phyloP scores from a whole-genome alignment of 2,329 filamentous ascomycete species.

The Neonectria coccinea region DNA sequence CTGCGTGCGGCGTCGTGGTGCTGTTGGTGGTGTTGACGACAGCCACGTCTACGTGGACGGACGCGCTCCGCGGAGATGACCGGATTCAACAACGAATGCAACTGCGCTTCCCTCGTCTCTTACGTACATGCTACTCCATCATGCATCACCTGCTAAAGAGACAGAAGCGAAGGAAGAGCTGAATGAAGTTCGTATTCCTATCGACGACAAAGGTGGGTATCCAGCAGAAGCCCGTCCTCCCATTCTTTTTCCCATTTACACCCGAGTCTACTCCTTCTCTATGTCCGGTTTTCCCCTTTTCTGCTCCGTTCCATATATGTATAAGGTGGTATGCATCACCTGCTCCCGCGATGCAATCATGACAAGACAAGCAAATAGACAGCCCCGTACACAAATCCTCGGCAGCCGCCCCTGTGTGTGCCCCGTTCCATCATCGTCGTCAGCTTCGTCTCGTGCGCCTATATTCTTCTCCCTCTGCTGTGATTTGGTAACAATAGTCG shows the following conservation, averaged over 20 bases:
- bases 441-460: background rate
- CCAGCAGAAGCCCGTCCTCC: slow-evolving; percentile 10
- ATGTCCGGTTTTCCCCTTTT: slow-evolving; percentile 2
- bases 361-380: slow-evolving; percentile 29
- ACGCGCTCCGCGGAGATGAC: slow-evolving; percentile 6
- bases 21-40: background rate
- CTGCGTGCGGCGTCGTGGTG: background rate
- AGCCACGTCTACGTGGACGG: background rate
- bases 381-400: slow-evolving; percentile 21
- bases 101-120: background rate
- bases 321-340: slow-evolving; percentile 25
- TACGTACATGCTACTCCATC: background rate
- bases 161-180: background rate
- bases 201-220: slow-evolving; percentile 16
- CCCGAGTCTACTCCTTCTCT: slow-evolving; percentile 4
- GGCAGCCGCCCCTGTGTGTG: slow-evolving; percentile 9
- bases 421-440: slow-evolving; percentile 10
- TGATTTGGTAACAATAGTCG: slow-evolving; percentile 35
- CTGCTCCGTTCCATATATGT: slow-evolving; percentile 23
- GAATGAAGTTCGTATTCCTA: slow-evolving; percentile 10
- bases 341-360: slow-evolving; percentile 26
- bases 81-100: background rate
- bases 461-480: background rate
- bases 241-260: background rate
- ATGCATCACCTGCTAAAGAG: background rate